A percentile compares a stretch with the other conserved stretches of the same genome.
phyloP scores from a whole-genome alignment of 306 rosid species.

The Casuarina glauca region DNA sequence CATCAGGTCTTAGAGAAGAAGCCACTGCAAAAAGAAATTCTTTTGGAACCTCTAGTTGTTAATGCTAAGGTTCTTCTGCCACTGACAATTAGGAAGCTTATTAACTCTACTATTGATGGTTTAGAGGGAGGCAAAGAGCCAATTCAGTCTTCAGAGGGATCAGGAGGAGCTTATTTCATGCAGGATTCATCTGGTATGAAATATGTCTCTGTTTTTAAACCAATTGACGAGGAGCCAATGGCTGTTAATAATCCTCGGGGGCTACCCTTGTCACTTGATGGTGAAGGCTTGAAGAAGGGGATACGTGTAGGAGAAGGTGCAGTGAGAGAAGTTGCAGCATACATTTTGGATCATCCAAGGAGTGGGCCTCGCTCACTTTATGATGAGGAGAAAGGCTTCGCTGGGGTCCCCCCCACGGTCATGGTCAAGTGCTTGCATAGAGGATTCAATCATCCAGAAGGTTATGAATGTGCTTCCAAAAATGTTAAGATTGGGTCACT shows the following conservation, averaged over 20 bases:
- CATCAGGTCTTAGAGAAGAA: slow-evolving; percentile 31
- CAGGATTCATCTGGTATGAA: slow-evolving; percentile 57
- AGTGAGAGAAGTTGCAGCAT: slow-evolving; percentile 67
- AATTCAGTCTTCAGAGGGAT: slow-evolving; percentile 71
- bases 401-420: slow-evolving; percentile 64
- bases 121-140: slow-evolving; percentile 57
- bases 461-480: slow-evolving; percentile 33
- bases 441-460: slow-evolving; percentile 52
- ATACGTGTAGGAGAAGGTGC: slow-evolving; percentile 64
- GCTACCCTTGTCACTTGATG: slow-evolving; percentile 48
- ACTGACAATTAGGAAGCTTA: slow-evolving; percentile 44
- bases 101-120: slow-evolving; percentile 54
- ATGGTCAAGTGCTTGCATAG: slow-evolving; percentile 53
- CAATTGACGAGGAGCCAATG: slow-evolving; percentile 77
- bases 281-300: slow-evolving; percentile 69
- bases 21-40: slow-evolving; percentile 33
- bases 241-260: slow-evolving; percentile 66
- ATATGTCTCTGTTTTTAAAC: slow-evolving; percentile 71
- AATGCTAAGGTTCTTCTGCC: slow-evolving; percentile 40
- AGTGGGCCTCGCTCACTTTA: slow-evolving; percentile 32
- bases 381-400: slow-evolving; percentile 41
- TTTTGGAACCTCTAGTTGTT: slow-evolving; percentile 59
- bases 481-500: slow-evolving; percentile 56
- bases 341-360: slow-evolving; percentile 66
- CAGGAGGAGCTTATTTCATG: slow-evolving; percentile 82